Base-by-base conservation (phyloP, 2,329 filamentous ascomycete species). In the Colletotrichum sidae region DNA sequence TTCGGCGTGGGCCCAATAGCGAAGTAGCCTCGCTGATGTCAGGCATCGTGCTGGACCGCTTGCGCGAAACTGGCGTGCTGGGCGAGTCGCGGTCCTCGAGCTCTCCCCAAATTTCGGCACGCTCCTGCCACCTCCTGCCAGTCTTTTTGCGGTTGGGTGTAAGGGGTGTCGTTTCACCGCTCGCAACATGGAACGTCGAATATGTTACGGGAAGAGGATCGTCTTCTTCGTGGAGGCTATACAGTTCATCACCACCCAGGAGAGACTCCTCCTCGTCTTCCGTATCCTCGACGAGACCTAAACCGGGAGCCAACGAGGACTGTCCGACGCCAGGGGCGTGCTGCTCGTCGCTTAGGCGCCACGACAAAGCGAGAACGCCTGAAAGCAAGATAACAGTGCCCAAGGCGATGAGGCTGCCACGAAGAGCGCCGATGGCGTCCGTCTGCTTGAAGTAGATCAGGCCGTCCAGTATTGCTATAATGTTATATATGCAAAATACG, bases 401-500 rank as follows among this genome's bases (percentile, higher is more conserved):
- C 2, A 99, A 78, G 0, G 94, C 88, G 68, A 98, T 97, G 47
- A 96, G 86, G 42, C 89, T 88, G 13, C 92, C 95, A 73, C 93
- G 90, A 2, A 96, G 79, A 1, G 88, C 84, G 13, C 90, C 89
- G 68, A 99, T 88, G 60, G 92, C 86, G 69, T 93, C 90, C 57
- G 91, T 92, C 78, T 99, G 96, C 72, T 91, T 87, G 80, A 98
- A 99, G 79, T 98, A 99, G 72, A 99, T 97, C 70, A 99, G 85
- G 38, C 96, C 96, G 78, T 99, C 96, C 70, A 98, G 83, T 71
- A 99, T 99, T 70, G 96, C 96, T 74, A 98, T 94, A 73, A 99
- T 97, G 83, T 99, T 99, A 85, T 98, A 99, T 69, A 98, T 89
- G 84, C 96, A 99, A 79, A 99, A 99, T 44, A 98, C 94, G 71